Percentiles rank a stretch among this genome's conserved stretches.
phyloP scores from a whole-genome alignment of 2,329 filamentous ascomycete species.

The Hypoxylon sp. region DNA sequence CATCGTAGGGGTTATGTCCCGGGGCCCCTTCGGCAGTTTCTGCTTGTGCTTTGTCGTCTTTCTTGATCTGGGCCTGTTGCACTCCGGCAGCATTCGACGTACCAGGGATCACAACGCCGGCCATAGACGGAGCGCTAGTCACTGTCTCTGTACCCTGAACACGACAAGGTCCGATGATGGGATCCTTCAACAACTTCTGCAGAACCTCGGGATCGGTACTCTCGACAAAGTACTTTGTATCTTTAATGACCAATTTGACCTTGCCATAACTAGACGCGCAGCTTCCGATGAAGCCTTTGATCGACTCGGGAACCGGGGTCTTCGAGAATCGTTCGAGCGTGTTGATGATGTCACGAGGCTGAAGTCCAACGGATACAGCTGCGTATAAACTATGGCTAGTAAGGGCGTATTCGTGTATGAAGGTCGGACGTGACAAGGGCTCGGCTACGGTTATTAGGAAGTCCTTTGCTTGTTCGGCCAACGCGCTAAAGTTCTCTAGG shows the following conservation, averaged over 20 bases:
- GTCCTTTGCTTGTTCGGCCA: conserved; percentile 87
- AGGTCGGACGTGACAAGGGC: conserved; percentile 86
- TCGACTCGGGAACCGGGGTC: conserved; percentile 81
- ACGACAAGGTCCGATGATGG: conserved; percentile 80
- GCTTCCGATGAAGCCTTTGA: conserved; percentile 78
- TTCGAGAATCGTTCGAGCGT: conserved; percentile 90
- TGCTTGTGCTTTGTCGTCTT: conserved; percentile 52
- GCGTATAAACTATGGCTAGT: conserved; percentile 95
- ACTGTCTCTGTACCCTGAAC: conserved; percentile 77
- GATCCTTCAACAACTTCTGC: conserved; percentile 85
- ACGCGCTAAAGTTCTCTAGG: conserved; percentile 90
- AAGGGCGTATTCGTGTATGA: conserved; percentile 92
- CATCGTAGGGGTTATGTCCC: conserved; percentile 74
- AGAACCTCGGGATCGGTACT: conserved; percentile 87
- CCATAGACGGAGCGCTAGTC: conserved; percentile 86
- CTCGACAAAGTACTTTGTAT: conserved; percentile 94
- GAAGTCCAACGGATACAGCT: conserved; percentile 92
- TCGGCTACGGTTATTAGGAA: conserved; percentile 97
- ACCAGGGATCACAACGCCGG: conserved; percentile 88
- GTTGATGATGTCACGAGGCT: conserved; percentile 87
- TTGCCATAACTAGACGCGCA: conserved; percentile 94
- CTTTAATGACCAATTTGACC: conserved; percentile 92
- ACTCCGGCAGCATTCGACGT: conserved; percentile 92
- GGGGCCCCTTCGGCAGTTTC: conserved; percentile 61
- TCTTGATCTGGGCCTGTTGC: conserved; percentile 69